Percentiles rank a stretch among this genome's conserved stretches.
Conservation (phyloP, 2,329 filamentous ascomycete genomes). For the Colletotrichum sp. region DNA sequence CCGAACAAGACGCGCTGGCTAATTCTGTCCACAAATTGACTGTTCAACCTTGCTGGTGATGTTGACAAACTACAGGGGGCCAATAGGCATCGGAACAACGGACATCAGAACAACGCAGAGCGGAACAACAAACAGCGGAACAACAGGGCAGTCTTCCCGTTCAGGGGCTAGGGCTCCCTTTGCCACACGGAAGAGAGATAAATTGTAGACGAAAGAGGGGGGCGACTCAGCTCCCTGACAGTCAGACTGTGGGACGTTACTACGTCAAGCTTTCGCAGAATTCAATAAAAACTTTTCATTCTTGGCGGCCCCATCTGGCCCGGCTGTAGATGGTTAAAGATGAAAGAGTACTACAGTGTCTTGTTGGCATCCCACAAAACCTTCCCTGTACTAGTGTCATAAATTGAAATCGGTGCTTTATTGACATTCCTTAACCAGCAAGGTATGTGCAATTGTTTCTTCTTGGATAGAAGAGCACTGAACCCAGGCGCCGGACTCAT, state of each 20-base stretch:
- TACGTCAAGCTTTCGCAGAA: background rate
- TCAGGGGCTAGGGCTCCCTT: background rate
- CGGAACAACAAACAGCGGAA: background rate
- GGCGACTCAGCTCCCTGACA: background rate
- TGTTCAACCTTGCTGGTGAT: background rate
- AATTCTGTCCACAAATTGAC: background rate
- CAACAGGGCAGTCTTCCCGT: background rate
- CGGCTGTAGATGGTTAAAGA: background rate
- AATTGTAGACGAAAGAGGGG: background rate
- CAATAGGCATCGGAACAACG: background rate
- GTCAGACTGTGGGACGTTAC: background rate
- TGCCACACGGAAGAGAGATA: accelerated
- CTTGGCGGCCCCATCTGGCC: background rate
- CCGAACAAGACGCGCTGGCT: background rate
- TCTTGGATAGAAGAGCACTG: background rate
- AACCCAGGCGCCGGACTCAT: background rate
- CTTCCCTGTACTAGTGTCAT: background rate
- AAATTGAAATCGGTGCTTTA: no score
- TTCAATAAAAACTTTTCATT: background rate
- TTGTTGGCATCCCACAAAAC: background rate
- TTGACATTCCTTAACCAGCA: background rate
- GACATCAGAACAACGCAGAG: background rate
- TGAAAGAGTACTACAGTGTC: background rate
- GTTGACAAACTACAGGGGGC: accelerated
- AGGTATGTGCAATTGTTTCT: background rate